Evolutionary conservation across 2,329 filamentous ascomycete genomes (phyloP), one percentile per base, ranked within the genome.

Genomic region (Xylaria polymorpha): DNA sequence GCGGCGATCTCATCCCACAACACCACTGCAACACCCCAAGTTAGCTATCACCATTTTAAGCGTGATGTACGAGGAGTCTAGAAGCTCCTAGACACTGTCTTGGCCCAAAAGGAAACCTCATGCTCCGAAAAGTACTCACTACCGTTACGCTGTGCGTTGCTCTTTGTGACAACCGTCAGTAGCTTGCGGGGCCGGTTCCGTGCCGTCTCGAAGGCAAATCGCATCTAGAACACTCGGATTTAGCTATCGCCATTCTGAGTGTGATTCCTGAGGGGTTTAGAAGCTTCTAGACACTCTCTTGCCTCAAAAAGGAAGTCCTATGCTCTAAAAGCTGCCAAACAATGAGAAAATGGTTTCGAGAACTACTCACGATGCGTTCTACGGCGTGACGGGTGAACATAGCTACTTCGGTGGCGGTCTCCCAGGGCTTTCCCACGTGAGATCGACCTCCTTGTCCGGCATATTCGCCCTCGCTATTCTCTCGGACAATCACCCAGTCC

Each of bases 401-500:
- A 0, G 87, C 83, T 12, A 89, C 87, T 76, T 91, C 89, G 0
- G 88, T 91, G 0, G 87, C 86, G 0, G 81, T 83, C 75, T 90
- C 88, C 87, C 88, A 90, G 7, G 0, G 85, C 82, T 64, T 84
- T 81, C 9, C 87, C 86, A 1, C 81, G 79, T 91, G 89, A 0
- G 87, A 88, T 0, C 87, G 84, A 0, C 89, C 89, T 1, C 89
- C 89, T 67, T 91, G 88, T 0, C 89, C 88, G 0, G 88, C 87
- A 70, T 91, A 91, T 74, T 91, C 89, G 61, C 89, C 89, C 72
- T 91, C 89, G 32, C 86, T 88, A 78, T 91, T 91, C 79, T 91
- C 90, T 29, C 89, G 87, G 48, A 91, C 81, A 63, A 91, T 90
- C 10, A 90, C 87, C 88, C 88, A 91, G 79, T 91, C 87, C 0